Conservation (phyloP, 345 rosid genomes). For the Dipteronia sinensis region DNA sequence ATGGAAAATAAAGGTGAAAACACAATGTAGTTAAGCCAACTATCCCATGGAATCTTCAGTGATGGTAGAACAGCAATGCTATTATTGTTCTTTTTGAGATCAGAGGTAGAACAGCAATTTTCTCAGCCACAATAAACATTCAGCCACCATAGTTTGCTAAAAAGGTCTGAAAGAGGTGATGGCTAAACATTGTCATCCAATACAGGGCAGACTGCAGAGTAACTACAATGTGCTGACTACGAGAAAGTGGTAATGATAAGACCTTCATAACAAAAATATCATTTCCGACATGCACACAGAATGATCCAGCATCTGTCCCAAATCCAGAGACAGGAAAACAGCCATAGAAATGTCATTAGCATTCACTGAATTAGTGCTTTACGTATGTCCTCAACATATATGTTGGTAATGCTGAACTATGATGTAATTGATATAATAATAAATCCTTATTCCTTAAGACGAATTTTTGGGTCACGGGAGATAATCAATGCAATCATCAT, state of each 20-base stretch:
- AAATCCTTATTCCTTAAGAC: neutral
- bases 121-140: neutral
- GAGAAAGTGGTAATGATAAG: neutral
- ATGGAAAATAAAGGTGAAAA: neutral
- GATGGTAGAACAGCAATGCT: too few relatives aligned
- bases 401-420: neutral
- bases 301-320: neutral
- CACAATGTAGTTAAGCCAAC: neutral
- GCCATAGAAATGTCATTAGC: neutral
- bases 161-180: neutral
- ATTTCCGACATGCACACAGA: neutral
- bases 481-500: conserved; percentile 7
- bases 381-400: neutral
- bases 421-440: neutral
- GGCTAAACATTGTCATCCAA: neutral
- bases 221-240: neutral
- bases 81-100: neutral
- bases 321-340: neutral
- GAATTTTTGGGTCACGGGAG: neutral
- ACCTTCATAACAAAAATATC: neutral
- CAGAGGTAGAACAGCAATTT: neutral
- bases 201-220: neutral
- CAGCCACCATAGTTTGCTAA: neutral
- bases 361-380: neutral
- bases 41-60: neutral